These are phyloP conservation scores for Malus sylvestris DNA, from an alignment of 306 rosid genomes.

Conservation along the genomic window DNA sequence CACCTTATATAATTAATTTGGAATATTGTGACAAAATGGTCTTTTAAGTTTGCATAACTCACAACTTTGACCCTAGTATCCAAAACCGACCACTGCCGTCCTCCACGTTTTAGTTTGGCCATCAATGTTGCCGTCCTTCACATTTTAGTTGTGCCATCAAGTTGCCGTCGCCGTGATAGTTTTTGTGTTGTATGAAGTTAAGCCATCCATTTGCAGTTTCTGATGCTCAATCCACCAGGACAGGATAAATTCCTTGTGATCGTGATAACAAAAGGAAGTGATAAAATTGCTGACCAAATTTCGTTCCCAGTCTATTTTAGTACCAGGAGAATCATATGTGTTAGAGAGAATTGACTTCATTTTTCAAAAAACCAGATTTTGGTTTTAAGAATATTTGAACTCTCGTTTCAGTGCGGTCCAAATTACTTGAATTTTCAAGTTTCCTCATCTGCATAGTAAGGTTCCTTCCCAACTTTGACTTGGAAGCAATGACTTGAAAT, in stretches of 20 bases:
- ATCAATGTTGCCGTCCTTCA: neutral
- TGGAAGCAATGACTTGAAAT: slow-evolving; percentile 15
- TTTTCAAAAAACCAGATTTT: neutral
- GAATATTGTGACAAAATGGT: neutral
- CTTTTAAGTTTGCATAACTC: neutral
- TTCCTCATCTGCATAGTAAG: slow-evolving; percentile 18
- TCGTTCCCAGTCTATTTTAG: neutral
- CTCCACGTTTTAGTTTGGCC: neutral
- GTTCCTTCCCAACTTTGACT: slow-evolving; percentile 29
- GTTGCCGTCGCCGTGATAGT: neutral
- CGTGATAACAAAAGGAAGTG: neutral
- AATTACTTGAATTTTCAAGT: slow-evolving; percentile 4
- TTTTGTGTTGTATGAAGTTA: neutral
- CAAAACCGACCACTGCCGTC: neutral
- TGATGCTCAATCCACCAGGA: slow-evolving; percentile 1
- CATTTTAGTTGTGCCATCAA: neutral
- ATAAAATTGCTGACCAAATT: neutral
- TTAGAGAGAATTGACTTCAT: neutral
- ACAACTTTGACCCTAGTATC: neutral
- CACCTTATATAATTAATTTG: too few relatives aligned
- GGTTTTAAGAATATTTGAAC: neutral
- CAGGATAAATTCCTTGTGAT: slow-evolving; percentile 5
- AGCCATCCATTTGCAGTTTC: neutral
- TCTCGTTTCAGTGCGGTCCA: neutral
- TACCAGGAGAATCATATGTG: neutral